Evolutionary conservation across 1,284 basidiomycete species (phyloP), one percentile per base, ranked within the genome.

Genomic region (Heterobasidion occidentale): DNA sequence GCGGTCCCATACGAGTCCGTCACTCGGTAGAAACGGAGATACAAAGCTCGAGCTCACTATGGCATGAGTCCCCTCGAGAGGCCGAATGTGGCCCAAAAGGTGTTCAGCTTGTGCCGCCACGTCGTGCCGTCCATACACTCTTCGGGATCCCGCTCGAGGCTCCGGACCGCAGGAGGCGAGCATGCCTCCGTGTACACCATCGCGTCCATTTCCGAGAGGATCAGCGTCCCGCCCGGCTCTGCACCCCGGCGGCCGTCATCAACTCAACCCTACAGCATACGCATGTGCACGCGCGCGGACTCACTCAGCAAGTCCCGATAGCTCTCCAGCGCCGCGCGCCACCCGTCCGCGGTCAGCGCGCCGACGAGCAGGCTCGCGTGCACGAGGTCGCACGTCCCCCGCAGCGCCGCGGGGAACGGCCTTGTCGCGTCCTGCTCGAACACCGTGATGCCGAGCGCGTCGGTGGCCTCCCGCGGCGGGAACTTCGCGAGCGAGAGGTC

Each of bases 371-470:
- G 45, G 35, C 48, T 54, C 33, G 57, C 52, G 19, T 59, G 58
- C 3, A 59, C 46, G 9, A 58, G 17, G 51, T 59, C 58, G 45
- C 53, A 59, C 36, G 52, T 59, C 27, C 36, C 56, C 14, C 45
- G 51, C 44, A 57, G 19, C 20, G 54, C 54, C 3, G 27, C 33
- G 11, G 51, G 58, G 50, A 61, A 59, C 14, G 58, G 58, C 54
- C 48, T 50, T 6, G 60, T 59, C 27, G 54, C 51, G 42, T 61
- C 60, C 19, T 57, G 58, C 52, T 59, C 50, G 50, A 61, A 61
- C 6, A 56, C 51, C 42, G 12, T 56, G 42, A 61, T 46, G 0
- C 54, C 48, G 7, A 56, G 9, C 17, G 8, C 15, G 17, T 59
- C 58, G 12, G 51, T 38, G 9, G 17, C 9, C 15, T 53, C 3